Evolutionary conservation across 495 filamentous ascomycete species (phyloP).

Genomic region (Neurospora sp.): DNA sequence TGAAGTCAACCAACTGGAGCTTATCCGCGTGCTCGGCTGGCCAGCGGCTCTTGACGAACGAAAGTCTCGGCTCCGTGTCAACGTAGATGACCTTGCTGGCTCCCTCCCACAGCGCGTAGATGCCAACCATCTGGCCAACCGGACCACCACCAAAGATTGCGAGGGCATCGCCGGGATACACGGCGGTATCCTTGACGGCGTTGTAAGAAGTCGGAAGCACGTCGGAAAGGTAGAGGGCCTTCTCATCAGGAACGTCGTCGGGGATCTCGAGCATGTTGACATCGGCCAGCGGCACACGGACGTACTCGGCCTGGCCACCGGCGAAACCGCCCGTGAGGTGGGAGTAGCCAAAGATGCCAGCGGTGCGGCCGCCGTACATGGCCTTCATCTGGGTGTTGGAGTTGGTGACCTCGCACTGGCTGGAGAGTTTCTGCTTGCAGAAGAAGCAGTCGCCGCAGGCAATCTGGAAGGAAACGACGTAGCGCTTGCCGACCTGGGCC

Average conservation of each 20-base stretch:
- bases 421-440: constrained; percentile 64
- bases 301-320: constrained; percentile 82
- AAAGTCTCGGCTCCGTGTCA: constrained; percentile 68
- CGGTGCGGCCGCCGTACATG: constrained; percentile 65
- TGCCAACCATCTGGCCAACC: constrained; percentile 71
- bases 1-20: constrained; percentile 35
- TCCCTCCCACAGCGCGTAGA: constrained; percentile 62
- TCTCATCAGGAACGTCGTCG: constrained; percentile 76
- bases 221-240: constrained; percentile 70
- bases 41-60: constrained; percentile 52
- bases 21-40: constrained; percentile 34
- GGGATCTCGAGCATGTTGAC: constrained; percentile 75
- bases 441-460: constrained; percentile 67
- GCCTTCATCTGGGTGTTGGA: constrained; percentile 54
- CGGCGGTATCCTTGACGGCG: constrained; percentile 72
- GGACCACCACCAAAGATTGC: constrained; percentile 73
- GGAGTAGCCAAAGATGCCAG: constrained; percentile 66
- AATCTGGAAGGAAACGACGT: constrained; percentile 83
- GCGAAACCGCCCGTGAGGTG: constrained; percentile 82
- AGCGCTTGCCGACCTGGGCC: constrained; percentile 54
- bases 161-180: constrained; percentile 67
- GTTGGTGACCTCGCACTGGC: constrained; percentile 73
- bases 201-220: constrained; percentile 73
- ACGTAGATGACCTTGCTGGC: constrained; percentile 71
- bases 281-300: constrained; percentile 74